Percentiles rank a stretch among this genome's conserved stretches.
Conservation (phyloP, 306 rosid species). For the Senna siamea region DNA sequence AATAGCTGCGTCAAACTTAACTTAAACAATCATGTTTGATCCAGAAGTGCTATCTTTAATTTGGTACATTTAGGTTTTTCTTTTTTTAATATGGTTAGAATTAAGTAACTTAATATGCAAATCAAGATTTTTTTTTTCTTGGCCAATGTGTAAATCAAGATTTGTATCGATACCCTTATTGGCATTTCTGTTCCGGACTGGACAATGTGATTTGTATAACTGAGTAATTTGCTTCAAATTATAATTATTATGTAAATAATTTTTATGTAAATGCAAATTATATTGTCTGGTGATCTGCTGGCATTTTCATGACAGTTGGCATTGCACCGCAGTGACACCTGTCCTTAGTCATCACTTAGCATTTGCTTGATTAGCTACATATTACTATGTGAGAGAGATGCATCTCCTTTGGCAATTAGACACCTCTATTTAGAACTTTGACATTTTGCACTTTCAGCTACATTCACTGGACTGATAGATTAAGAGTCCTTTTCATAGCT, state of each 20-base stretch:
- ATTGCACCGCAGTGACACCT: neutral
- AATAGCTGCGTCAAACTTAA: too few relatives aligned
- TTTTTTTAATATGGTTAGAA: neutral
- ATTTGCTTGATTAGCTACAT: neutral
- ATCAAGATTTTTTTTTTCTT: neutral
- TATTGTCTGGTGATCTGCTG: neutral
- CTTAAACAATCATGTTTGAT: too few relatives aligned
- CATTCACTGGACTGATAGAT: neutral
- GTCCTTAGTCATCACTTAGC: neutral
- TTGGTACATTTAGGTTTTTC: too few relatives aligned
- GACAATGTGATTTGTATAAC: neutral
- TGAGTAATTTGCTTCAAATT: neutral
- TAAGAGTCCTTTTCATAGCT: neutral
- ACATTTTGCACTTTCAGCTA: neutral
- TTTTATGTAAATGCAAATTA: neutral
- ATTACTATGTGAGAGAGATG: neutral
- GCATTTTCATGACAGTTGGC: neutral
- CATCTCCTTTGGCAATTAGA: slow-evolving; percentile 5
- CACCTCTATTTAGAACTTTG: too few relatives aligned
- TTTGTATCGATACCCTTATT: neutral
- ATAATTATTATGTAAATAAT: too few relatives aligned
- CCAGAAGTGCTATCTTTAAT: too few relatives aligned
- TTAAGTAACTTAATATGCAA: neutral
- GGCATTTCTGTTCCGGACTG: neutral
- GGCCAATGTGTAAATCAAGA: neutral